These are phyloP conservation scores for Pelagophyceae sp. DNA, from an alignment of 352 stramenopile species.

Conservation along the genomic window DNA sequence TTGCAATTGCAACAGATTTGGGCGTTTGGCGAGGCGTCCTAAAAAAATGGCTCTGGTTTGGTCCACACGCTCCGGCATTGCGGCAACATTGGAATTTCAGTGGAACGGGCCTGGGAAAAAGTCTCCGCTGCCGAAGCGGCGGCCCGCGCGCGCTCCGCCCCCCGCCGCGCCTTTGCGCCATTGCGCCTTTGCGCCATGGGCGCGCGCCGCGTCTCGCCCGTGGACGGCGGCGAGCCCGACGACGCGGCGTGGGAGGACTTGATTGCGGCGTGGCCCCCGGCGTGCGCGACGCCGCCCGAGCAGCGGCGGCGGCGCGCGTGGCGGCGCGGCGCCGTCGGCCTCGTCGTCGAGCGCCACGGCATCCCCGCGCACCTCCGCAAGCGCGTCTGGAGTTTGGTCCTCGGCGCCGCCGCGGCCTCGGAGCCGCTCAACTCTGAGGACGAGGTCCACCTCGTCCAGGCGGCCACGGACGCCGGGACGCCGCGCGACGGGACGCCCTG, in stretches of 20 bases:
- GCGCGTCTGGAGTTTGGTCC: neutral
- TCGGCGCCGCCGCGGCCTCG: neutral
- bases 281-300: neutral
- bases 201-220: neutral
- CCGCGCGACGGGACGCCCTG: too few species aligned
- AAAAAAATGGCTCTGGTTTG: too few species aligned
- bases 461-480: too few species aligned
- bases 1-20: too few species aligned
- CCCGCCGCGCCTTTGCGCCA: too few species aligned
- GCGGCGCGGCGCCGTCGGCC: neutral
- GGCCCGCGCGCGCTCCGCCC: too few species aligned
- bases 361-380: neutral
- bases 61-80: too few species aligned
- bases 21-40: too few species aligned
- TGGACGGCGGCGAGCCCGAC: neutral
- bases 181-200: too few species aligned
- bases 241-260: neutral
- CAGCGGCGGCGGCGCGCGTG: neutral
- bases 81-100: too few species aligned
- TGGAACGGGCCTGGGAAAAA: too few species aligned
- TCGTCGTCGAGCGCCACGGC: neutral
- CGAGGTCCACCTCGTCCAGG: neutral
- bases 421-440: neutral
- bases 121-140: too few species aligned
- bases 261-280: neutral